Base-by-base conservation (phyloP, 176 grass and related monocot species). In the Sorghum bicolor region DNA sequence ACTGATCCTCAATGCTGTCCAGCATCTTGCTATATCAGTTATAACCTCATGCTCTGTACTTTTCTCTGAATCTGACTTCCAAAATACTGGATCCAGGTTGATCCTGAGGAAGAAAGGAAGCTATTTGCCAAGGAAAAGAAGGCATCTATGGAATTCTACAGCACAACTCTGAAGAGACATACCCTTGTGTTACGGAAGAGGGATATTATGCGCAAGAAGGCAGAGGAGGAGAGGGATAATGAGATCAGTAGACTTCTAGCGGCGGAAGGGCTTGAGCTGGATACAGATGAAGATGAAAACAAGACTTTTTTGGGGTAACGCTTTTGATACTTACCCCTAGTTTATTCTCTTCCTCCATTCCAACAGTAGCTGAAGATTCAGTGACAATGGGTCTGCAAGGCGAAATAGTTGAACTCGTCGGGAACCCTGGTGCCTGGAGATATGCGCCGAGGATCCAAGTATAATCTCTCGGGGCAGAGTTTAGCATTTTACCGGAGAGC, bases 61-160 rank as follows among this genome's bases (percentile, higher is more conserved):
- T 71, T 28, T 64, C 6, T 72, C 39, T 24, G 36, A 66, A 66
- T 33, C 8, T 8, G 5, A 31, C 25, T 25, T 6, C 67, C 15
- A 38, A 55, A 88, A 70, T 26, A 75, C 40, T 82, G 52, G 13
- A 62, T 73, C 37, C 79, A 99, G 93, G 84, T 94, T 68, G 91
- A 99, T 88, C 96, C 93, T 11, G 91, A 99, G 47, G 96, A 99
- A 88, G 91, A 96, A 87, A 89, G 93, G 50, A 96, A 72, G 15
- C 53, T 99, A 45, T 82, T 99, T 40, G 91, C 87, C 31, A 96
- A 85, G 86, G 91, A 99, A 61, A 99, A 94, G 89, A 95, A 93
- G 31, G 88, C 89, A 15, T 96, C 91, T 6, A 99, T 88, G 89
- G 96, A 96, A 14, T 96, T 95, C 75, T 94, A 92, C 88, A 89